A percentile compares a stretch with the other conserved stretches of the same genome.
Conservation (phyloP, 208 protist genomes). For the Trypanosoma lewisi region DNA sequence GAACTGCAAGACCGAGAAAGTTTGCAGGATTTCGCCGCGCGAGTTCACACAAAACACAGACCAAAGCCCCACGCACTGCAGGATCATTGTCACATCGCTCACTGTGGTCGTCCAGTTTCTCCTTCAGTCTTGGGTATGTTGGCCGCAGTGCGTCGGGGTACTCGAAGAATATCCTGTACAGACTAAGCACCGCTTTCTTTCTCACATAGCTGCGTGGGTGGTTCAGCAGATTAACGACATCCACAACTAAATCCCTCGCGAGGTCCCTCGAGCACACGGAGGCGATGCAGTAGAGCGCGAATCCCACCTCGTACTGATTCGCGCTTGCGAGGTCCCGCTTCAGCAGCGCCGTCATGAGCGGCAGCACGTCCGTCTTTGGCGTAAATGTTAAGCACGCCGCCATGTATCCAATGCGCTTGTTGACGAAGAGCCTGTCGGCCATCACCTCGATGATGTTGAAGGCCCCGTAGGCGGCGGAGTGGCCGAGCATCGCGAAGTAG, state of each 20-base stretch:
- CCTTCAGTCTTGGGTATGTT: conserved; percentile 94
- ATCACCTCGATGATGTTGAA: conserved; percentile 98
- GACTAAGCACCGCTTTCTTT: conserved; percentile 94
- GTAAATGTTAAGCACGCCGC: conserved; percentile 94
- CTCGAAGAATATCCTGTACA: conserved; percentile 98
- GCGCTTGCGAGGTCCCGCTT: conserved; percentile 94
- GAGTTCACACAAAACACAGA: conserved; percentile 98
- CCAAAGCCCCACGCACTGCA: conserved; percentile 92
- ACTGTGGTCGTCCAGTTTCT: conserved; percentile 95
- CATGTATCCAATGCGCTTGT: conserved; percentile 94
- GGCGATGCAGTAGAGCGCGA: conserved; percentile 95
- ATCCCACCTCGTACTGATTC: conserved; percentile 94
- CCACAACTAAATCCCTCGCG: conserved; percentile 93
- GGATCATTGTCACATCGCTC: conserved; percentile 79
- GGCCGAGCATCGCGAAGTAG: conserved; percentile 98
- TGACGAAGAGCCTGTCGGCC: conserved; percentile 70
- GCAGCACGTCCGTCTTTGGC: conserved; percentile 95
- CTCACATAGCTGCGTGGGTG: conserved; percentile 91
- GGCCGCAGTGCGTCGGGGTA: conserved; percentile 97
- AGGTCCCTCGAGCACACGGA: conserved; percentile 97
- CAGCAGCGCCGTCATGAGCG: conserved; percentile 96
- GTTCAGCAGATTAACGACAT: conserved; percentile 93
- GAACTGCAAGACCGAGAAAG: conserved; percentile 96
- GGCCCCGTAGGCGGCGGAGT: conserved; percentile 94
- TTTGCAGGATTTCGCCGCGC: conserved; percentile 97